Conservation (phyloP, 768 basidiomycete species). For the Tulasnella sp. region DNA sequence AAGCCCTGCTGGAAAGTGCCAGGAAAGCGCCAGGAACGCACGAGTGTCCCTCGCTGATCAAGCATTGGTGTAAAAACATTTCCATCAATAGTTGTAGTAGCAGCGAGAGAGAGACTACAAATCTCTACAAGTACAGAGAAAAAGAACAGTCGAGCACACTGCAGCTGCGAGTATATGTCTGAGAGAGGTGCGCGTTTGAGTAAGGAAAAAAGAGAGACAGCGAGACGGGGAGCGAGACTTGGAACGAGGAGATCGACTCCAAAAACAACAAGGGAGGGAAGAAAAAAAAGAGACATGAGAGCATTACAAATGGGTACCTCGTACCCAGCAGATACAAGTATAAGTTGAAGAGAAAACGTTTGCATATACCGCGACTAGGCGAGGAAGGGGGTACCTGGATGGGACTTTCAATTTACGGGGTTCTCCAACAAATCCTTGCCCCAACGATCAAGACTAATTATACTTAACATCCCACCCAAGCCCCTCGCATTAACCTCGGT, state of each 20-base stretch:
- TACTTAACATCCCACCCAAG: slow-evolving; percentile 33
- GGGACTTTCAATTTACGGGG: neutral
- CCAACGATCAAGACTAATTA: slow-evolving; percentile 66
- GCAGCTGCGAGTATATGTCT: neutral
- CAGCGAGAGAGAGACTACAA: no score
- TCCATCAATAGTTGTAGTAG: neutral
- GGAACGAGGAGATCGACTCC: slow-evolving; percentile 8
- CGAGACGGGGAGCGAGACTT: slow-evolving; percentile 4
- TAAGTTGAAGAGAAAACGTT: neutral
- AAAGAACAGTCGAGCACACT: neutral
- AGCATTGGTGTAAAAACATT: neutral
- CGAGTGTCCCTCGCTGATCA: neutral
- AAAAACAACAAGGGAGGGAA: no score
- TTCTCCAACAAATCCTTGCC: slow-evolving; percentile 45
- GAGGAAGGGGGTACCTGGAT: neutral
- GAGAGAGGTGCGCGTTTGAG: neutral
- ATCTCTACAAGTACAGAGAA: neutral
- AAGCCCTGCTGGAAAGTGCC: neutral
- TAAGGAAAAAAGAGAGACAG: neutral
- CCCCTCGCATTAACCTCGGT: slow-evolving; percentile 50
- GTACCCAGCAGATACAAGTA: neutral
- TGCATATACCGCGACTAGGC: neutral
- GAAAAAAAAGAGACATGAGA: neutral
- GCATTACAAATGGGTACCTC: neutral
- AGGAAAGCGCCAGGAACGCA: neutral